Conservation (phyloP, 78 protist species). For the Dictyostelium capitatum region DNA sequence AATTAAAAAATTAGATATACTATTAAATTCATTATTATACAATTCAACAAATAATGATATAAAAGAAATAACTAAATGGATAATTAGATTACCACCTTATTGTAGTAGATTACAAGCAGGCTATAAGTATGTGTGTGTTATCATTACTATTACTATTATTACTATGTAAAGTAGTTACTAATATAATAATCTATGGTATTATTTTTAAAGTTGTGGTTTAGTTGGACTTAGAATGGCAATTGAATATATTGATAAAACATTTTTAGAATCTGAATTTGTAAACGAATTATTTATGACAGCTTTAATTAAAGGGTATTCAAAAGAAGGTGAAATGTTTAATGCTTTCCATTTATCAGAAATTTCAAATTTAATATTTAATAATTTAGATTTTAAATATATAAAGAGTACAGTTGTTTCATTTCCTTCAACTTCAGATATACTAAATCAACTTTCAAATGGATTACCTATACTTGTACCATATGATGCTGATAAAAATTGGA, state of each 20-base stretch:
- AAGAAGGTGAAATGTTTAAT: constrained; percentile 61
- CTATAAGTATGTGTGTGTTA: not conserved
- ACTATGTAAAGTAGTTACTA: too few species aligned
- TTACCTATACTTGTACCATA: constrained; percentile 44
- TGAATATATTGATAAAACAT: not conserved
- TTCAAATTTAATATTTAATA: constrained; percentile 6
- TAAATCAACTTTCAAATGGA: constrained; percentile 27
- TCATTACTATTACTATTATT: not conserved
- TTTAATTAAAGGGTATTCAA: constrained; percentile 29
- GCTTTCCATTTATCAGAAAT: constrained; percentile 7
- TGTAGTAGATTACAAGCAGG: constrained; percentile 28
- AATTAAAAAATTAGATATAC: constrained; percentile 3
- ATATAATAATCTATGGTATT: too few species aligned
- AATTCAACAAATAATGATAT: not conserved
- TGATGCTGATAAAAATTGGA: constrained; percentile 73
- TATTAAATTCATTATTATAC: constrained; percentile 18
- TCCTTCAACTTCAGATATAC: not conserved
- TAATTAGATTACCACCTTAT: constrained; percentile 24
- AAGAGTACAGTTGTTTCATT: not conserved
- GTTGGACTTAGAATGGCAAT: constrained; percentile 45
- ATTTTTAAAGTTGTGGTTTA: constrained; percentile 70
- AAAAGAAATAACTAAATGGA: not conserved
- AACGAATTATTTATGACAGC: constrained; percentile 3
- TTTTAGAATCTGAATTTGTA: not conserved
- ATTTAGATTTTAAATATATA: not conserved